Evolutionary conservation across 352 stramenopile species (phyloP), one percentile per base, ranked within the genome.

Genomic region (Pythium sp.): DNA sequence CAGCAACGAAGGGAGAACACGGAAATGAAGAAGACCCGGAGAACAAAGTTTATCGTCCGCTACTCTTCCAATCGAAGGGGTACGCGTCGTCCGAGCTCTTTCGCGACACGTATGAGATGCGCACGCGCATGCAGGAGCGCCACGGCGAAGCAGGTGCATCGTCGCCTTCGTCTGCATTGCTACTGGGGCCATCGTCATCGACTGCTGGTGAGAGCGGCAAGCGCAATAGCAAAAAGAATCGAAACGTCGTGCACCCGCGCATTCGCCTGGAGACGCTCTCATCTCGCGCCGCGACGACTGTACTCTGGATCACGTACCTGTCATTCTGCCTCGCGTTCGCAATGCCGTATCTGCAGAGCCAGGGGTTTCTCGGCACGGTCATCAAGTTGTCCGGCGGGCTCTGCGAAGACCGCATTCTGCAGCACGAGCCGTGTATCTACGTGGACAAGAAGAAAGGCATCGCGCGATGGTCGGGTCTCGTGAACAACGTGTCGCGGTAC

Each of bases 1-100:
- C 15, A 22, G 63, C 15, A 30, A 20, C 26, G n/a, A 20, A 55
- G 12, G 38, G 22, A 32, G 47, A 49, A 20, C 6, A 43, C 18
- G 54, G 18, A 15, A 70, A 64, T 1, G 72, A 78, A 2, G 71
- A 70, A 30, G 77, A 90, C 49, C 64, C 64, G 15, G 76, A 82
- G 36, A 65, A 78, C 65, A 76, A 73, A 46, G 84, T 95, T n/a
- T 92, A 95, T 34, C 84, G 85, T 1, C 87, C 87, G 22, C 69
- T 95, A 57, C 74, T 95, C 34, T 95, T 95, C 74, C 71, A 90
- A 24, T 91, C 87, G 26, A 87, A 76, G 28, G 87, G 84, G 9
- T 95, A 95, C 57, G 83, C 86, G 63, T 93, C 84, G 7, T 95
- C 87, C 2, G 84, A 92, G 67, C 78, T 95, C 36, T 92, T 85